These are phyloP conservation scores for Lactuca sativa DNA, from an alignment of 129 eudicot genomes.

Conservation along the genomic window DNA sequence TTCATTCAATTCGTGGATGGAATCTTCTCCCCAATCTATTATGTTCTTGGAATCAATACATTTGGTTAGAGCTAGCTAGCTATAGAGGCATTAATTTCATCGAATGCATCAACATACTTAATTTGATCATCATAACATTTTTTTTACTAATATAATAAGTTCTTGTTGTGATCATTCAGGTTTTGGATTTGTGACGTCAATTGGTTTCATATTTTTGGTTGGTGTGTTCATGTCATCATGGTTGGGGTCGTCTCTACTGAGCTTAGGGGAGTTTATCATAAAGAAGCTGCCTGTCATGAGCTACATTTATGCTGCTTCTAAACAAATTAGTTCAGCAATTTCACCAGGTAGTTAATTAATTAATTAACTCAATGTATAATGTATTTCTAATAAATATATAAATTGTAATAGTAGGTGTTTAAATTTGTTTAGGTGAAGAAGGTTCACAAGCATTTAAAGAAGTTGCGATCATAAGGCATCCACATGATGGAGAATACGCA, in stretches of 20 bases:
- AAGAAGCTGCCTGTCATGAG: conserved; percentile 73
- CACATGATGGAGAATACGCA: conserved; percentile 71
- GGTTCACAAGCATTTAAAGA: conserved; percentile 80
- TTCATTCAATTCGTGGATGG: conserved; percentile 71
- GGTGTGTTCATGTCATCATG: conserved; percentile 87
- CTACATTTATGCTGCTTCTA: conserved; percentile 72
- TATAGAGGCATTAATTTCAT: no score
- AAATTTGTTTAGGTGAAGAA: conserved; percentile 14
- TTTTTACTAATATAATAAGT: not conserved
- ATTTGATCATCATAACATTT: not conserved
- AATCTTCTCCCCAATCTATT: conserved; percentile 56
- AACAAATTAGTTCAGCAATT: conserved; percentile 78
- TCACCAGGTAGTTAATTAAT: conserved; percentile 53
- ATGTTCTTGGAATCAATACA: conserved; percentile 55
- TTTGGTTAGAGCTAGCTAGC: conserved; percentile 44
- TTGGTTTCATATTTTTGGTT: conserved; percentile 72
- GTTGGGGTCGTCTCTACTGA: conserved; percentile 70
- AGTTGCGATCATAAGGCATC: conserved; percentile 82
- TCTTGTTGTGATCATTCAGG: conserved; percentile 32
- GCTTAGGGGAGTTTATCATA: conserved; percentile 73
- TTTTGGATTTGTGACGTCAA: conserved; percentile 72
- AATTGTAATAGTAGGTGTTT: no score
- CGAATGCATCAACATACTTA: not conserved
- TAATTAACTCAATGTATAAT: not conserved
- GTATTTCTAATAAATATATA: no score